phyloP scores from a whole-genome alignment of 2,329 filamentous ascomycete genomes.

The Nannizzia gypsea region DNA sequence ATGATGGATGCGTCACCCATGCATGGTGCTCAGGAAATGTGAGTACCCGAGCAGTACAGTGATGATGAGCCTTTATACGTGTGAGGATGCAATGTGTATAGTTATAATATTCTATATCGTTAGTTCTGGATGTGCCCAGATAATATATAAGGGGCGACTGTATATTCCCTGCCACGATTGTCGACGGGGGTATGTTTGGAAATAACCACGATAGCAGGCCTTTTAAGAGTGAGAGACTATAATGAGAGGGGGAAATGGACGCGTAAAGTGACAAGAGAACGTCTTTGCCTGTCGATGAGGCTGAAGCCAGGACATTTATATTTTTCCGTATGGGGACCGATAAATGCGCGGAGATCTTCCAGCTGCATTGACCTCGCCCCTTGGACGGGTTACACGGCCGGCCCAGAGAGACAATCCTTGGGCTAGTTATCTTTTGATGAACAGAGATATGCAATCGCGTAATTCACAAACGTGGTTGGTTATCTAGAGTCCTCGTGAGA shows the following conservation, averaged over 20 bases:
- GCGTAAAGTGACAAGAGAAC: background rate
- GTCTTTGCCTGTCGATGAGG: background rate
- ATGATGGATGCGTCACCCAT: background rate
- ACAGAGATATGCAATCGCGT: background rate
- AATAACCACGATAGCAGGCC: background rate
- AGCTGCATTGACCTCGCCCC: background rate
- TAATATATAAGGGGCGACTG: background rate
- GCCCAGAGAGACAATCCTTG: conserved; percentile 1
- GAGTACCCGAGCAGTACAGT: background rate
- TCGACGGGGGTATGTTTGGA: background rate
- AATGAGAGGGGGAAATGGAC: background rate
- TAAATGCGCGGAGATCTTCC: background rate
- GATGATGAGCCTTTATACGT: background rate
- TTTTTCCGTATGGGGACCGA: background rate
- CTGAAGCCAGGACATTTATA: background rate
- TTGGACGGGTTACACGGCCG: background rate
- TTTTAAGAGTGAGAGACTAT: background rate
- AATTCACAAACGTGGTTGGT: conserved; percentile 1
- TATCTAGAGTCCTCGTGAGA: background rate
- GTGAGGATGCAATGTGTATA: background rate
- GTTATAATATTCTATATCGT: background rate
- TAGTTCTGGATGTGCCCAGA: background rate
- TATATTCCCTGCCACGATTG: background rate
- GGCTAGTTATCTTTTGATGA: background rate
- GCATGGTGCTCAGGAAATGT: background rate